These are phyloP conservation scores for Crucihimalaya himalaica DNA, from an alignment of 345 rosid genomes.

Conservation along the genomic window DNA sequence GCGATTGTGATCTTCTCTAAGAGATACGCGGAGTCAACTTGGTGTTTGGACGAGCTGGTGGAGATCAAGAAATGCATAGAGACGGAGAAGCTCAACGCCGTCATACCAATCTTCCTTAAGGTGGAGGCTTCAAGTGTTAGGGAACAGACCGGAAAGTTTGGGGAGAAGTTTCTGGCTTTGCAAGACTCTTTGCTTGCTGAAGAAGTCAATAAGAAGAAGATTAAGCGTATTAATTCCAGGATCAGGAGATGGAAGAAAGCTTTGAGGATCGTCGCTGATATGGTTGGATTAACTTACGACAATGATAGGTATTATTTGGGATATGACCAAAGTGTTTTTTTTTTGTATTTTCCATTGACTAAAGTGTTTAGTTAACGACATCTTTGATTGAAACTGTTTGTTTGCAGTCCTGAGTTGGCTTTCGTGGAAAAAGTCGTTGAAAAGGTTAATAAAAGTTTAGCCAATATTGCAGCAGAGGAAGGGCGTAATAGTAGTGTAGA, in stretches of 20 bases:
- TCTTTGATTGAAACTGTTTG: neutral
- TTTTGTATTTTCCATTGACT: neutral
- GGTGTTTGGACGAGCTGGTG: slow-evolving; percentile 26
- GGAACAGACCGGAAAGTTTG: slow-evolving; percentile 20
- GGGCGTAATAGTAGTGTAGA: neutral
- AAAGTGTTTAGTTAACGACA: neutral
- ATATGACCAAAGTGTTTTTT: neutral
- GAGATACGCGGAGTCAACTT: neutral
- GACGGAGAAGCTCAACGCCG: neutral
- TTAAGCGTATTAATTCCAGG: neutral
- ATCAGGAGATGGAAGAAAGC: slow-evolving; percentile 11
- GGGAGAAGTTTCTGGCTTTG: neutral
- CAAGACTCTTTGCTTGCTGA: neutral
- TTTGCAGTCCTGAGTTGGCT: neutral
- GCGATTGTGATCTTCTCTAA: slow-evolving; percentile 24
- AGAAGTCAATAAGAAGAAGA: neutral
- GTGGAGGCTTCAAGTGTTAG: neutral
- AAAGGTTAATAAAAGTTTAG: neutral
- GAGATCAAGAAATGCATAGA: slow-evolving; percentile 7
- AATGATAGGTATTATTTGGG: neutral
- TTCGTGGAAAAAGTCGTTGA: neutral
- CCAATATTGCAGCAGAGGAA: neutral
- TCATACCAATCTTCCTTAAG: slow-evolving; percentile 16
- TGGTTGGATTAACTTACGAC: neutral
- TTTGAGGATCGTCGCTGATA: neutral